Conservation (phyloP, 1,284 basidiomycete genomes). For the Ustilago bromivora region DNA sequence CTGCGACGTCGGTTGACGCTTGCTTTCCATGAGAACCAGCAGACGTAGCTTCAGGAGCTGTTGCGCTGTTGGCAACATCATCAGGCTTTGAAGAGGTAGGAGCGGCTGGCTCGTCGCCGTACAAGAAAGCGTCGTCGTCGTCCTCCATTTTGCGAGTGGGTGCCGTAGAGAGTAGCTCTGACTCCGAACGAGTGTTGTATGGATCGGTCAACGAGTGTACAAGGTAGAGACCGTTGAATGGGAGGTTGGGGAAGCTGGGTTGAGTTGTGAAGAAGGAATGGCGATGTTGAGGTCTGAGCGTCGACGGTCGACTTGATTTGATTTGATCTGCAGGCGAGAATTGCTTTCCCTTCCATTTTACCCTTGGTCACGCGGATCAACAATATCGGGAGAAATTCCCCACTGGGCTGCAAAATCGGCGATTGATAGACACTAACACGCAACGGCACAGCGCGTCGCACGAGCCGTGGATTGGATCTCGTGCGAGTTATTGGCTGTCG, state of each 20-base stretch:
- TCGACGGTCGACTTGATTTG: slow-evolving; percentile 1
- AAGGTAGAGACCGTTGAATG: not conserved
- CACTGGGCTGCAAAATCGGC: not conserved
- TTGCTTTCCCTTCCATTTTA: slow-evolving; percentile 1
- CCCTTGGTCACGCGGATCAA: not conserved
- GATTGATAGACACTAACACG: slow-evolving; percentile 1
- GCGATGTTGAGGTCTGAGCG: slow-evolving; percentile 1
- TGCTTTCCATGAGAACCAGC: not conserved
- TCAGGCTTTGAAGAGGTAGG: slow-evolving; percentile 11
- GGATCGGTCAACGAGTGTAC: not conserved
- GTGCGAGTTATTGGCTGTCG: too few relatives aligned
- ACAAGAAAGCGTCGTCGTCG: slow-evolving; percentile 61
- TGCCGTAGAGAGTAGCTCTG: not conserved
- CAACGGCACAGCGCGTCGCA: not conserved
- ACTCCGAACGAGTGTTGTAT: not conserved
- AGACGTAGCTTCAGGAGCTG: not conserved
- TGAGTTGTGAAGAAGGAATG: not conserved
- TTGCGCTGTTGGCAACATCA: slow-evolving; percentile 10
- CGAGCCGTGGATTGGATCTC: too few relatives aligned
- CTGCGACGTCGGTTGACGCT: not conserved
- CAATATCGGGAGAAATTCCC: not conserved
- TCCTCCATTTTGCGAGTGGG: slow-evolving; percentile 39
- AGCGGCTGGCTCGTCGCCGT: slow-evolving; percentile 48
- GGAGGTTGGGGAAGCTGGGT: not conserved
- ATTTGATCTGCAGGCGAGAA: not conserved